These are phyloP conservation scores for Kondoa malvinella DNA, from an alignment of 768 basidiomycete genomes.

Conservation along the genomic window DNA sequence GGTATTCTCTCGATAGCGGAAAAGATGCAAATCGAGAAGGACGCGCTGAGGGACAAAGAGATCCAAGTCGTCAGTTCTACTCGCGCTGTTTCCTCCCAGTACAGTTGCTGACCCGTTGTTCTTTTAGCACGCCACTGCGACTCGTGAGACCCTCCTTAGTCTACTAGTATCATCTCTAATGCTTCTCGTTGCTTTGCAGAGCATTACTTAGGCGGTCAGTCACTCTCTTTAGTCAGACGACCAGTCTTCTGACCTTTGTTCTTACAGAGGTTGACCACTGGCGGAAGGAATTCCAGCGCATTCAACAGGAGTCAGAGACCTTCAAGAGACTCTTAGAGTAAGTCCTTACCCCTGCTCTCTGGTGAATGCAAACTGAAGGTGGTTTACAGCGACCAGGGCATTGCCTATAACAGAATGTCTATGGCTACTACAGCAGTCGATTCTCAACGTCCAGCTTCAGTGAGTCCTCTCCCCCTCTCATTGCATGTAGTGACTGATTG, in stretches of 20 bases:
- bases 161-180: not conserved
- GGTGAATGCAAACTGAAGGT: not conserved
- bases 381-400: not conserved
- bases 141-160: not conserved
- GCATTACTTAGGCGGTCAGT: conserved; percentile 2
- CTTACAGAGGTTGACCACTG: conserved; percentile 6
- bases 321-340: not conserved
- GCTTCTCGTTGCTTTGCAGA: not conserved
- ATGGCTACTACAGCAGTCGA: not conserved
- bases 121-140: not conserved
- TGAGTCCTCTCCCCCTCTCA: not conserved
- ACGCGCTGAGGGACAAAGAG: conserved; percentile 7
- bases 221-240: not conserved
- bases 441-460: not conserved
- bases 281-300: conserved; percentile 8
- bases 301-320: not conserved
- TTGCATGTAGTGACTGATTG: not conserved
- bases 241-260: not conserved
- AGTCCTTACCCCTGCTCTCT: not conserved
- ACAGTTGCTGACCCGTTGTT: not conserved
- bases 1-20: not conserved
- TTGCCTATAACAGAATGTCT: not conserved
- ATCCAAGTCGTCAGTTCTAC: not conserved
- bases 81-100: not conserved
- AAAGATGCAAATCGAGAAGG: conserved; percentile 4